Evolutionary conservation across 768 basidiomycete species (phyloP).

Genomic region (Rhizopogon rudus): DNA sequence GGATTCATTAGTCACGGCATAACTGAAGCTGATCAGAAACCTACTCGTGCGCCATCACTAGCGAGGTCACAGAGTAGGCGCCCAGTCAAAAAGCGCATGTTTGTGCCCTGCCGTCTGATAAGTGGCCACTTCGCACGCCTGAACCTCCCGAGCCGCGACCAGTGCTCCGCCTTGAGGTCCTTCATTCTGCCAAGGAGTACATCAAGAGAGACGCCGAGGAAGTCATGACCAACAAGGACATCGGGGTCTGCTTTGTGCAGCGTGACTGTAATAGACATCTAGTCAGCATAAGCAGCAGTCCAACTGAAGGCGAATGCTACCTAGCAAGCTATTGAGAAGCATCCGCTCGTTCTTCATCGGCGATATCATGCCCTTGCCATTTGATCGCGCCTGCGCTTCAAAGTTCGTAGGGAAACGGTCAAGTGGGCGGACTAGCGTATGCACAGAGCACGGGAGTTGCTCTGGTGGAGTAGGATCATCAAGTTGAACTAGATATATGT

Average conservation of each 20-base stretch:
- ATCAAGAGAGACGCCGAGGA: conserved; percentile 85
- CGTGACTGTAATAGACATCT: conserved; percentile 39
- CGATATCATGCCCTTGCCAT: conserved; percentile 63
- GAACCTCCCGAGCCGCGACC: conserved; percentile 91
- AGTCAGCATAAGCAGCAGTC: background rate
- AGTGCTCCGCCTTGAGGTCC: conserved; percentile 87
- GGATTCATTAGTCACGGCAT: background rate
- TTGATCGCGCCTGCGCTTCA: conserved; percentile 60
- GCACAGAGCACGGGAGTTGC: conserved; percentile 71
- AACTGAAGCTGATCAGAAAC: conserved; percentile 9
- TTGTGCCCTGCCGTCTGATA: conserved; percentile 79
- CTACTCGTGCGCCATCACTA: conserved; percentile 89
- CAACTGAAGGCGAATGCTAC: conserved; percentile 29
- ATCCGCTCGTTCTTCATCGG: conserved; percentile 80
- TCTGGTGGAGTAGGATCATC: conserved; percentile 93
- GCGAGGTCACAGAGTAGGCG: conserved; percentile 89
- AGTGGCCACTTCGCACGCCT: conserved; percentile 77
- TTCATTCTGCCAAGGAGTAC: conserved; percentile 88
- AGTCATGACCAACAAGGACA: conserved; percentile 92
- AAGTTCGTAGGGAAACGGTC: conserved; percentile 84
- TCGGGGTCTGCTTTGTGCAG: conserved; percentile 91
- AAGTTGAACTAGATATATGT: conserved; percentile 56
- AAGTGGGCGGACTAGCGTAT: conserved; percentile 88
- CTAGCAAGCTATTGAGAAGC: conserved; percentile 76
- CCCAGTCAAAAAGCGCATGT: conserved; percentile 78